These are phyloP conservation scores for Solanum okadae DNA, from an alignment of 257 asterid genomes.

Conservation along the genomic window DNA sequence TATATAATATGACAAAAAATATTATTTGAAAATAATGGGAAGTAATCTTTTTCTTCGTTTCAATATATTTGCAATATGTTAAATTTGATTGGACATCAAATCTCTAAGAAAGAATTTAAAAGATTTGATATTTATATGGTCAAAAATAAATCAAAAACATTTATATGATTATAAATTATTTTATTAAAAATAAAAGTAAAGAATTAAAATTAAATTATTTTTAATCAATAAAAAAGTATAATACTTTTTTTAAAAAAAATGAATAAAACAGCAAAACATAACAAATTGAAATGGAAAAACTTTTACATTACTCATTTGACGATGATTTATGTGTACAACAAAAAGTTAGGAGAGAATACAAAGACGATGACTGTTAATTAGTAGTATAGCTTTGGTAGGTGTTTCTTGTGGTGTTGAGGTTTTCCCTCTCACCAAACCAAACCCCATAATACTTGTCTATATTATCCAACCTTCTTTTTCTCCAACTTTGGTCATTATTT, in stretches of 20 bases:
- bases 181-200: not conserved
- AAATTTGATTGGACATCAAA: not conserved
- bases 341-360: not conserved
- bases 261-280: too few relatives aligned
- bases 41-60: not conserved
- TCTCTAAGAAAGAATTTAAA: too few relatives aligned
- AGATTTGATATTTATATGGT: too few relatives aligned
- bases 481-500: not conserved
- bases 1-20: too few relatives aligned
- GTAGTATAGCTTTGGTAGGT: not conserved
- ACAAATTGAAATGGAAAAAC: not conserved
- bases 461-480: not conserved
- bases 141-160: too few relatives aligned
- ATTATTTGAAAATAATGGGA: not conserved
- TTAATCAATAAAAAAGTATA: not conserved
- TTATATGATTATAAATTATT: too few relatives aligned
- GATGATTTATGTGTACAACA: not conserved
- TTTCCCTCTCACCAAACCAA: not conserved
- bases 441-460: not conserved
- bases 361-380: not conserved
- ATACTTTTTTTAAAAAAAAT: too few relatives aligned
- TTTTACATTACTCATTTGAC: not conserved
- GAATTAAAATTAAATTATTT: not conserved
- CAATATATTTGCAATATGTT: not conserved
- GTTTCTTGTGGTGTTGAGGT: slow-evolving; percentile 1